A percentile compares a stretch with the other conserved stretches of the same genome.
Evolutionary conservation across 1,284 basidiomycete species (phyloP).

Genomic region (Puccinia coronata): DNA sequence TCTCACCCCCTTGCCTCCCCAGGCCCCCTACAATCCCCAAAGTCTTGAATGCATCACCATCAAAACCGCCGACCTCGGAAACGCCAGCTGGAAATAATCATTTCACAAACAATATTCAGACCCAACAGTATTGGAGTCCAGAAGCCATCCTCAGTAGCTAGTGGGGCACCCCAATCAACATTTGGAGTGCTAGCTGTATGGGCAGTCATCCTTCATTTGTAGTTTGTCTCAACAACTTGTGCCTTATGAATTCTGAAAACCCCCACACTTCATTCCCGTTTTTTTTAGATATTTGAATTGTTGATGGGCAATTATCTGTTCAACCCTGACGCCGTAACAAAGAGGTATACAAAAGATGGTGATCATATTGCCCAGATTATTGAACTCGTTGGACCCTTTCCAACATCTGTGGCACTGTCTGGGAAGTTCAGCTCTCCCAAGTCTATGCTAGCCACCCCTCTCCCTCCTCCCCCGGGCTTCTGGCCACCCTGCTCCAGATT

Average conservation of each 20-base stretch:
- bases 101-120: constrained; percentile 88
- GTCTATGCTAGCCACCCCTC: constrained; percentile 10
- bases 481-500: constrained; percentile 54
- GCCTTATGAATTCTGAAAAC: no score
- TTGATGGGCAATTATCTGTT: constrained; percentile 84
- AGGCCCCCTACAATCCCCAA: constrained; percentile 64
- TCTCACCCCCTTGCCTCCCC: constrained; percentile 59
- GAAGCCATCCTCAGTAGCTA: constrained; percentile 94
- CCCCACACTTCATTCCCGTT: no score
- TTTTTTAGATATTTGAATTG: constrained; percentile 77
- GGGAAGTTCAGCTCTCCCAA: constrained; percentile 75
- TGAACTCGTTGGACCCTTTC: constrained; percentile 87
- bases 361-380: constrained; percentile 99
- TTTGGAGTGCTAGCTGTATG: constrained; percentile 94
- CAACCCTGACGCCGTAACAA: constrained; percentile 76
- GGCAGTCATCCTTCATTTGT: constrained; percentile 62
- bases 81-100: constrained; percentile 71
- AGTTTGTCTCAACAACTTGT: no score
- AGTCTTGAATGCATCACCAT: constrained; percentile 85
- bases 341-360: constrained; percentile 87
- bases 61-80: constrained; percentile 97
- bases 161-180: constrained; percentile 91
- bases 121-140: constrained; percentile 92
- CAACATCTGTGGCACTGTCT: constrained; percentile 77
- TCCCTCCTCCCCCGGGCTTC: constrained; percentile 51